Percentiles rank a stretch among this genome's conserved stretches.
Conservation (phyloP, 139 green algal genomes). For the Closterium sp. region DNA sequence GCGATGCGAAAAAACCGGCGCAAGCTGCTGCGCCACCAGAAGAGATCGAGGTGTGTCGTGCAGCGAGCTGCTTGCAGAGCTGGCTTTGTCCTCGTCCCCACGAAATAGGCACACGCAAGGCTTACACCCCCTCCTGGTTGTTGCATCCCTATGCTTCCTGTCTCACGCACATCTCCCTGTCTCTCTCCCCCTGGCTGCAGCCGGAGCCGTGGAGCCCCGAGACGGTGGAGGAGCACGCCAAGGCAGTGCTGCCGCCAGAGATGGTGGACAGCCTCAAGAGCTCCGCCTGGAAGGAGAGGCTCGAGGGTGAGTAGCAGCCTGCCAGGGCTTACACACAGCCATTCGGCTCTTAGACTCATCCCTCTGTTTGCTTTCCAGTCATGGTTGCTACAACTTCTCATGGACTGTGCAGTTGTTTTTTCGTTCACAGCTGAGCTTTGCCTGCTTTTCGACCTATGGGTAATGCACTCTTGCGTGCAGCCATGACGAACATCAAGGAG, state of each 20-base stretch:
- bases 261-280: conserved; percentile 63
- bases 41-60: background rate
- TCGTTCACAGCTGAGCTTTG: background rate
- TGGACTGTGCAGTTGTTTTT: background rate
- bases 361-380: background rate
- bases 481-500: conserved; percentile 43
- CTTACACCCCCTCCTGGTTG: background rate
- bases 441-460: background rate
- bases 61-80: background rate
- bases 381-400: background rate
- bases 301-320: conserved; percentile 68
- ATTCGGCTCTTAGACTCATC: background rate
- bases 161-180: background rate
- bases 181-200: background rate
- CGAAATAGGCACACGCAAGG: background rate
- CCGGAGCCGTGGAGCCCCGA: background rate
- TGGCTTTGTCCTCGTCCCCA: background rate
- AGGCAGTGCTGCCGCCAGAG: conserved; percentile 20
- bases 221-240: conserved; percentile 18
- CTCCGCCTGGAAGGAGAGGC: conserved; percentile 82
- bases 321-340: background rate
- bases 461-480: background rate
- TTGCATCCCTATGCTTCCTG: background rate
- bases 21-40: background rate
- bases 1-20: background rate